phyloP scores from a whole-genome alignment of 2,329 filamentous ascomycete genomes.

The Meredithiella fracta region DNA sequence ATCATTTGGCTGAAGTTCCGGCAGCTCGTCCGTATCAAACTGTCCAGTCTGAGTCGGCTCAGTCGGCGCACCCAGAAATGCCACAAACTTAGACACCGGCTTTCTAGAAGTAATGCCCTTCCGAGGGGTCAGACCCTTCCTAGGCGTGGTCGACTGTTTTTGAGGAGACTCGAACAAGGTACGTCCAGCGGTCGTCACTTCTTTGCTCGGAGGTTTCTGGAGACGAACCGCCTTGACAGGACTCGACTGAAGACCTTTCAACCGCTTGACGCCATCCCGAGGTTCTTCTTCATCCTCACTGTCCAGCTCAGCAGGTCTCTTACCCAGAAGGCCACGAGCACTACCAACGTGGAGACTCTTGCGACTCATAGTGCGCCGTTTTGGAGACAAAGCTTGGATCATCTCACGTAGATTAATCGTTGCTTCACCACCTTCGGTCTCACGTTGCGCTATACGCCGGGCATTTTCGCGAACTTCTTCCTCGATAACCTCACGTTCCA shows the following conservation, averaged over 20 bases:
- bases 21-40: conserved; percentile 26
- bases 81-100: conserved; percentile 8
- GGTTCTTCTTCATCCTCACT: conserved; percentile 43
- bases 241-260: conserved; percentile 56
- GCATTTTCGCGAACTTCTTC: conserved; percentile 46
- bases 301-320: conserved; percentile 56
- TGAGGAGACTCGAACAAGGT: conserved; percentile 31
- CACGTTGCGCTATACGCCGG: conserved; percentile 37
- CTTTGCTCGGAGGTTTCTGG: conserved; percentile 50
- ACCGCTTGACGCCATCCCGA: conserved; percentile 46
- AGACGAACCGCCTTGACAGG: conserved; percentile 61
- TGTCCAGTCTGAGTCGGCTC: conserved; percentile 18
- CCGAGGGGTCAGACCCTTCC: conserved; percentile 27
- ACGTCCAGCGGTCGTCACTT: conserved; percentile 47
- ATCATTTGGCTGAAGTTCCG: conserved; percentile 19
- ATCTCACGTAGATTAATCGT: conserved; percentile 57
- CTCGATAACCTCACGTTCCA: conserved; percentile 40
- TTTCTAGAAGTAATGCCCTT: conserved; percentile 27
- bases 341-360: conserved; percentile 66
- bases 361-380: conserved; percentile 49
- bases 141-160: conserved; percentile 28
- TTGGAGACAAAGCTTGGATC: conserved; percentile 63
- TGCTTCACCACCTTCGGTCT: conserved; percentile 36
- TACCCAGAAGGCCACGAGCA: conserved; percentile 56
- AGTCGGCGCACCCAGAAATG: neutral